Percentiles rank a stretch among this genome's conserved stretches.
phyloP scores from a whole-genome alignment of 164 flowering plant species.

The Taxillus chinensis region DNA sequence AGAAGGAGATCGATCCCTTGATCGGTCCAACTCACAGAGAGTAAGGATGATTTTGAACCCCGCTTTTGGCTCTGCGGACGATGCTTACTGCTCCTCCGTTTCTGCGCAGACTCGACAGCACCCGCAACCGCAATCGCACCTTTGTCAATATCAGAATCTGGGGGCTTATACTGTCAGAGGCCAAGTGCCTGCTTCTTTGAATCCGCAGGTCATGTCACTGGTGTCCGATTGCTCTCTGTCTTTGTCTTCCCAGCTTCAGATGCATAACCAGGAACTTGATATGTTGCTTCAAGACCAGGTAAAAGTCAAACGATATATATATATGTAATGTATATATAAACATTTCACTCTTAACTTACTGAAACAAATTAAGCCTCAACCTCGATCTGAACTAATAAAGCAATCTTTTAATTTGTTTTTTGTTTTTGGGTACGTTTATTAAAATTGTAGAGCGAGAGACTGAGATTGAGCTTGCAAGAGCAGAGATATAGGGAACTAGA shows the following conservation, averaged over 20 bases:
- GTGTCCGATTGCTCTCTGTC: constrained; percentile 9
- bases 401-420: neutral
- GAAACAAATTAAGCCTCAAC: too few species aligned
- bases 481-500: constrained; percentile 24
- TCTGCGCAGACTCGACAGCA: constrained; percentile 5
- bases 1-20: constrained; percentile 2
- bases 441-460: constrained; percentile 34
- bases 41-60: constrained; percentile 2
- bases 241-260: constrained; percentile 22
- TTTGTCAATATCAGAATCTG: constrained; percentile 1
- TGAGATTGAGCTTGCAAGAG: constrained; percentile 31
- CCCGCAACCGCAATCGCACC: neutral
- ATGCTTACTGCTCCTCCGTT: neutral
- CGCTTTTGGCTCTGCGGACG: constrained; percentile 9
- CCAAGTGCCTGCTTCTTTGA: neutral
- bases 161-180: neutral
- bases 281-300: constrained; percentile 38
- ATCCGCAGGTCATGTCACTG: constrained; percentile 12
- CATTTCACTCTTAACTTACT: neutral
- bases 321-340: too few species aligned
- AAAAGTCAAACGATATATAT: neutral
- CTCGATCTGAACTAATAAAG: neutral
- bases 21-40: constrained; percentile 3
- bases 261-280: constrained; percentile 39
- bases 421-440: neutral